These are phyloP conservation scores for Phytophthora lateralis DNA, from an alignment of 352 stramenopile species.

Conservation along the genomic window DNA sequence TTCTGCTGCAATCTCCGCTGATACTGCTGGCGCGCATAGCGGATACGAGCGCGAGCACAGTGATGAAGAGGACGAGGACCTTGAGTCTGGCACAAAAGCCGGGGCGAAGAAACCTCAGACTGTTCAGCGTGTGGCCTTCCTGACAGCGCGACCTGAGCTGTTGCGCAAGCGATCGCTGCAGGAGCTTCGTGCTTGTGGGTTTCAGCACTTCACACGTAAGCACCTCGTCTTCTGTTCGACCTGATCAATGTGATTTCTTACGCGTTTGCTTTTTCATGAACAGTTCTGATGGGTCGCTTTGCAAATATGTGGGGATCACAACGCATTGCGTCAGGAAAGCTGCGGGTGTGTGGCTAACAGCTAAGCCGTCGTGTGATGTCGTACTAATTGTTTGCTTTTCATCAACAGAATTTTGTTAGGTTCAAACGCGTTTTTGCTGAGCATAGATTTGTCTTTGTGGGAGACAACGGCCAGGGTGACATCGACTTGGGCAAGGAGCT, in stretches of 20 bases:
- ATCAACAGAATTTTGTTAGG: constrained; percentile 68
- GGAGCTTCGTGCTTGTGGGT: constrained; percentile 72
- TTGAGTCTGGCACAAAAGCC: constrained; percentile 16
- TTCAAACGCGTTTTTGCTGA: constrained; percentile 78
- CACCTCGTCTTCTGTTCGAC: neutral
- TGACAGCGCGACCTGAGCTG: constrained; percentile 78
- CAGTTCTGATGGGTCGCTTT: constrained; percentile 78
- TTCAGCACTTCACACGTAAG: constrained; percentile 78
- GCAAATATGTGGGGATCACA: constrained; percentile 66
- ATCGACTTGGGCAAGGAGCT: constrained; percentile 82
- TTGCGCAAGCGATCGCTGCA: constrained; percentile 61
- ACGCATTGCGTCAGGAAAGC: constrained; percentile 72
- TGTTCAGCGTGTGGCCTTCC: constrained; percentile 67
- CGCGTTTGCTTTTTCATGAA: neutral
- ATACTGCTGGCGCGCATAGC: constrained; percentile 25
- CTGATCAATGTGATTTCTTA: neutral
- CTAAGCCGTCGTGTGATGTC: neutral
- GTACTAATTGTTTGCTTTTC: neutral
- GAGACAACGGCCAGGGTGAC: constrained; percentile 83
- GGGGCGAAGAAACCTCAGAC: constrained; percentile 25
- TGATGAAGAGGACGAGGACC: constrained; percentile 31
- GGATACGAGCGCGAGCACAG: constrained; percentile 35
- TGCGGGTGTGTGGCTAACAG: constrained; percentile 43
- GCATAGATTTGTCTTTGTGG: constrained; percentile 80
- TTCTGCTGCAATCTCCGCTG: constrained; percentile 27